These are phyloP conservation scores for Paraurostyla sp. DNA, from an alignment of 73 alveolate species.

Conservation along the genomic window DNA sequence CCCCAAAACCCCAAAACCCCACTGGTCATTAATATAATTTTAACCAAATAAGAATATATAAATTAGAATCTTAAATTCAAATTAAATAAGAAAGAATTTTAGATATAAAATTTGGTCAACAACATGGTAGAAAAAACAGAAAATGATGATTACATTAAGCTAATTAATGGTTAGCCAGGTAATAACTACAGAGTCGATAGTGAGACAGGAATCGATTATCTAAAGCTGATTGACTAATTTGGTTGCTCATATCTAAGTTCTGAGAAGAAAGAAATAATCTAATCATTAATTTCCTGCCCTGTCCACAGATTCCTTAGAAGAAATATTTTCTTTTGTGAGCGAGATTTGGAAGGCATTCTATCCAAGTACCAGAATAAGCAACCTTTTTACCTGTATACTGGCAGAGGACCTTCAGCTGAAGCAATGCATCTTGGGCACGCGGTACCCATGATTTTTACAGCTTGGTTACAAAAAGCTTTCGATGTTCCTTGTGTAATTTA, in stretches of 20 bases:
- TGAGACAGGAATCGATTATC: slow-evolving; percentile 82
- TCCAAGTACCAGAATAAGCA: slow-evolving; percentile 91
- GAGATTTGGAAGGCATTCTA: slow-evolving; percentile 93
- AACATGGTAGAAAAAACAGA: too few species aligned
- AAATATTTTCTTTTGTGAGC: slow-evolving; percentile 98
- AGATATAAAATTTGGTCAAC: too few species aligned
- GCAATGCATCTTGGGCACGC: slow-evolving; percentile 98
- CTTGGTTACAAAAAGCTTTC: slow-evolving; percentile 97
- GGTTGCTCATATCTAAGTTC: slow-evolving; percentile 80
- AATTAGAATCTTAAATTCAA: too few species aligned
- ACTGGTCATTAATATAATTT: too few species aligned
- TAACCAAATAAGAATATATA: too few species aligned
- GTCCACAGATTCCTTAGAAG: slow-evolving; percentile 97
- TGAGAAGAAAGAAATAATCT: slow-evolving; percentile 76
- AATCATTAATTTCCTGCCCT: slow-evolving; percentile 85
- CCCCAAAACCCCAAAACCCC: too few species aligned
- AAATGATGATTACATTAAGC: too few species aligned
- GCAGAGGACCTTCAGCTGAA: slow-evolving; percentile 98
- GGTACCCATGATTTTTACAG: slow-evolving; percentile 93
- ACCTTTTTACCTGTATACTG: slow-evolving; percentile 98
- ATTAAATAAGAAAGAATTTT: too few species aligned
- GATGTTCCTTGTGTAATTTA: slow-evolving; percentile 98
- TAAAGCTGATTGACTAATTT: slow-evolving; percentile 81
- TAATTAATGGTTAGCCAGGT: too few species aligned
- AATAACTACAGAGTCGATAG: too few species aligned